Percentiles rank a stretch among this genome's conserved stretches.
phyloP scores from a whole-genome alignment of 192 early-diverging fungal genomes.

The Backusella psychrophila region DNA sequence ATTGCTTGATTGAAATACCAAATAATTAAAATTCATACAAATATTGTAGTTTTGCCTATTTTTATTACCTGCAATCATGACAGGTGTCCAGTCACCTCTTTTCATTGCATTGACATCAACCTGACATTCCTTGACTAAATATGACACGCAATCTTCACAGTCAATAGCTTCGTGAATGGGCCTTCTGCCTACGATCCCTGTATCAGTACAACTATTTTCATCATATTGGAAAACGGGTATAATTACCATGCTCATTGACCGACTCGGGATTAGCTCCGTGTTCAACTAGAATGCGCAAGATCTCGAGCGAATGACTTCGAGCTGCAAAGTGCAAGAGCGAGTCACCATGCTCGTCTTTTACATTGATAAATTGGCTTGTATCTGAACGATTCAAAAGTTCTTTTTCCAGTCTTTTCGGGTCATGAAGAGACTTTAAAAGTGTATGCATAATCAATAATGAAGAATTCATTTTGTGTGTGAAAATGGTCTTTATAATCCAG shows the following conservation, averaged over 20 bases:
- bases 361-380: conserved; percentile 7
- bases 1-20: conserved; percentile 18
- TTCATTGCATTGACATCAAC: conserved; percentile 45
- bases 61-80: conserved; percentile 38
- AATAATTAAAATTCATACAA: background rate
- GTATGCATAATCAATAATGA: background rate
- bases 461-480: background rate
- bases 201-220: background rate
- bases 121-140: conserved; percentile 24
- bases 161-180: conserved; percentile 44
- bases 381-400: background rate
- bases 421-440: background rate
- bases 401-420: background rate
- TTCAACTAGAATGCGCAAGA: conserved; percentile 18
- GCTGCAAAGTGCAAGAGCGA: conserved; percentile 45
- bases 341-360: conserved; percentile 33
- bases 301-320: conserved; percentile 17
- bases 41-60: background rate
- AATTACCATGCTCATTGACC: conserved; percentile 41
- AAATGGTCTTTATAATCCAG: too few relatives aligned
- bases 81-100: conserved; percentile 43
- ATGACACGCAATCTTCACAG: conserved; percentile 20
- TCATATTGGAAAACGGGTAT: background rate
- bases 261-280: conserved; percentile 22
- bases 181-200: conserved; percentile 25